Evolutionary conservation across 345 rosid genomes (phyloP).

Genomic region (Psidium guajava): DNA sequence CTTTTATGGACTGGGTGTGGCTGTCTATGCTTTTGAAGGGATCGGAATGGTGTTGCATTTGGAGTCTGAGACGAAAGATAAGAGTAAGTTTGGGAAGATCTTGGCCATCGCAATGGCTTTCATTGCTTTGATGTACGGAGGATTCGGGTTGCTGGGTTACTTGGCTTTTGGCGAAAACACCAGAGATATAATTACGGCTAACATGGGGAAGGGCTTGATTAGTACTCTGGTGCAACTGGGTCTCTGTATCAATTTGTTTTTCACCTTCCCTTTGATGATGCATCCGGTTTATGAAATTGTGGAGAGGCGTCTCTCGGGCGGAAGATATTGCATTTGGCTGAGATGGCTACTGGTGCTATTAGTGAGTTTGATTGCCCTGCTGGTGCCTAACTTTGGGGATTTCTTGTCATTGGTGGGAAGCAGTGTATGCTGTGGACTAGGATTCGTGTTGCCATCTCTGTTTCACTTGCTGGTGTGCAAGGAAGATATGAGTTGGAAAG

Average conservation of each 20-base stretch:
- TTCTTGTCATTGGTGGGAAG: constrained; percentile 85
- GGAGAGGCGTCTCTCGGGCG: constrained; percentile 57
- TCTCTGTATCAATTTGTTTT: constrained; percentile 70
- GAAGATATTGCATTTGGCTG: constrained; percentile 61
- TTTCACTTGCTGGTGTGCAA: constrained; percentile 76
- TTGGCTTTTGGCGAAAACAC: constrained; percentile 68
- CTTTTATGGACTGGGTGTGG: constrained; percentile 78
- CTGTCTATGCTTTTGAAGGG: constrained; percentile 71
- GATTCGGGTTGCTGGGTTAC: constrained; percentile 66
- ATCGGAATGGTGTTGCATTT: constrained; percentile 69
- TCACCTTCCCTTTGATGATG: constrained; percentile 94
- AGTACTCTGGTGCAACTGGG: constrained; percentile 66
- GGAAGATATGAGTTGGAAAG: constrained; percentile 64
- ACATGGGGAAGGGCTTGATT: constrained; percentile 51
- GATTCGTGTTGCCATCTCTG: constrained; percentile 68
- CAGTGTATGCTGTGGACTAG: constrained; percentile 74
- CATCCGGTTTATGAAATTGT: constrained; percentile 78
- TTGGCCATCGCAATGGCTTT: constrained; percentile 43
- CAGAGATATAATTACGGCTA: constrained; percentile 67
- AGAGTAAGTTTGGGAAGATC: constrained; percentile 41
- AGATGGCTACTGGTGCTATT: constrained; percentile 62
- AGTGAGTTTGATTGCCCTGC: constrained; percentile 55
- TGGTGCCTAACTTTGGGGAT: constrained; percentile 80
- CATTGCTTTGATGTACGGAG: constrained; percentile 49
- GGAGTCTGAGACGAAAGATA: constrained; percentile 57